Evolutionary conservation across 208 protist genomes (phyloP), one percentile per base, ranked within the genome.

Genomic region (Tritrichomonas foetus): DNA sequence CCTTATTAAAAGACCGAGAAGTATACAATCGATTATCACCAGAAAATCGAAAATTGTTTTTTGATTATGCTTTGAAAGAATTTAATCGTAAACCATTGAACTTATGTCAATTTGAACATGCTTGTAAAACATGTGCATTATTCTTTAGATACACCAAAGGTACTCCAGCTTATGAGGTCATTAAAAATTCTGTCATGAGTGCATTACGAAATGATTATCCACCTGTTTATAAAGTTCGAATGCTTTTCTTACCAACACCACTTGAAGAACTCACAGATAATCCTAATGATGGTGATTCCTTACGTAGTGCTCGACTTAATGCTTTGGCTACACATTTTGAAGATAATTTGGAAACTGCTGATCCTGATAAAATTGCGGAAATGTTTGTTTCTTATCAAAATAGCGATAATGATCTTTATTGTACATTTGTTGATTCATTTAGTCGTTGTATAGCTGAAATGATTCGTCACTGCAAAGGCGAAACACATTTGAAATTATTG

Each of bases 391-490:
- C 33, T 39, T 89, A 89, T 61, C 33, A 89, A 57, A 57, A 57
- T 57, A 53, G 41, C 11, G 78, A 89, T 27, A 89, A 89, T 57
- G 78, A 89, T 89, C 57, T 89, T 57, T 89, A 89, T 50, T 89
- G 78, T 89, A 47, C 27, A 33, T 50, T 89, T 14, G 30, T 89
- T 57, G 78, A 89, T 27, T 36, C 16, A 16, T 89, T 89, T 50
- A 47, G 27, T 3, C 33, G 16, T 20, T 89, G 78, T 16, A 89
- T 89, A 20, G 27, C 33, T 14, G 30, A n/a, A 89, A 89, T 89
- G 78, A 11, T 89, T 33, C 33, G 1, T 16, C 13, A 8, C 53
- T 89, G 78, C n/a, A 89, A 89, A 36, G 39, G 41, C 11, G 0
- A 47, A 33, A 27, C 30, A 16, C 78, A 89, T 57, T 41, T 89